Conservation (phyloP, 2,329 filamentous ascomycete species). For the Shiraia sp. region DNA sequence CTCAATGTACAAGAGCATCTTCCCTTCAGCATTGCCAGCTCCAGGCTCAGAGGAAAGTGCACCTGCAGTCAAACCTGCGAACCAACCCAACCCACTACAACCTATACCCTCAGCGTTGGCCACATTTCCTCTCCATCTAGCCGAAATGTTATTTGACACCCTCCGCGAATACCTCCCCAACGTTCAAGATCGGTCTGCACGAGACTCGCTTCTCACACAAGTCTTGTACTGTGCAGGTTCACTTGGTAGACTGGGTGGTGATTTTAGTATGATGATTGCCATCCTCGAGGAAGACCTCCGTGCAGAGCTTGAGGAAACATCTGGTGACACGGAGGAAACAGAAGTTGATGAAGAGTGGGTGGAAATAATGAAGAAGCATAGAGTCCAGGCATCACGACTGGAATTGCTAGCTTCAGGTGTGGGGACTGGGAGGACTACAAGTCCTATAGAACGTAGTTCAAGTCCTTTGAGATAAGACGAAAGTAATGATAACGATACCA, state of each 20-base stretch:
- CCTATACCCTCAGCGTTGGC: slow-evolving; percentile 75
- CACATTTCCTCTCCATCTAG: slow-evolving; percentile 82
- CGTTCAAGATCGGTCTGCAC: slow-evolving; percentile 74
- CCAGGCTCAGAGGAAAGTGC: slow-evolving; percentile 37
- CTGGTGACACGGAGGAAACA: slow-evolving; percentile 44
- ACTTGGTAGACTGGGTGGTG: slow-evolving; percentile 83
- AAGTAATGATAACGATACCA: too few species aligned
- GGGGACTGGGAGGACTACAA: slow-evolving; percentile 36
- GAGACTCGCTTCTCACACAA: slow-evolving; percentile 89
- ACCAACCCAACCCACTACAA: slow-evolving; percentile 43
- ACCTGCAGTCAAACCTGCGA: slow-evolving; percentile 24
- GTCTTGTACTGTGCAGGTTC: slow-evolving; percentile 92
- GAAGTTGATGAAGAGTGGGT: slow-evolving; percentile 72
- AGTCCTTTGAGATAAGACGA: too few species aligned
- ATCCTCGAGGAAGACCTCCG: slow-evolving; percentile 54
- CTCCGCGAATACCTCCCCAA: slow-evolving; percentile 77
- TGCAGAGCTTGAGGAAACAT: slow-evolving; percentile 42
- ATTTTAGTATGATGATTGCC: slow-evolving; percentile 88
- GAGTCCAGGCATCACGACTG: slow-evolving; percentile 77
- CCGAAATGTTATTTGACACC: slow-evolving; percentile 78
- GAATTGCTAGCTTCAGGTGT: slow-evolving; percentile 58
- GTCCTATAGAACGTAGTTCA: too few species aligned
- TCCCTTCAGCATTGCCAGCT: slow-evolving; percentile 62
- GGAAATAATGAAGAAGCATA: slow-evolving; percentile 84
- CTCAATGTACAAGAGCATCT: slow-evolving; percentile 91